A percentile compares a stretch with the other conserved stretches of the same genome.
These are phyloP conservation scores for Globisporangium okanoganense DNA, from an alignment of 352 stramenopile species.

Conservation along the genomic window DNA sequence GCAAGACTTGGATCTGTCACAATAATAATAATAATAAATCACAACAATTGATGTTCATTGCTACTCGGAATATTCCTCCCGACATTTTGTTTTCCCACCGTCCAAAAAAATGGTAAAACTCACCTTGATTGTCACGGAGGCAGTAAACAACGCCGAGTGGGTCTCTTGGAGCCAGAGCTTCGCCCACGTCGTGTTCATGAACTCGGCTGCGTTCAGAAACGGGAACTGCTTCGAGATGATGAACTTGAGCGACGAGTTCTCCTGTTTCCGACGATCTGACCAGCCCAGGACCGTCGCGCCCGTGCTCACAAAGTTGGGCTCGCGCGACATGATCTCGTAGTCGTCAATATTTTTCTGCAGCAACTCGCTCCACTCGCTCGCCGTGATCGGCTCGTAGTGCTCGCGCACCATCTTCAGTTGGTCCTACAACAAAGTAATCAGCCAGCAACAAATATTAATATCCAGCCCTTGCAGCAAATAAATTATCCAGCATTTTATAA, in stretches of 20 bases:
- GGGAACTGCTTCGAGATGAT: slow-evolving; percentile 18
- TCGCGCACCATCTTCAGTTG: slow-evolving; percentile 12
- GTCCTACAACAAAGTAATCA: too few relatives aligned
- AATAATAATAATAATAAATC: not conserved
- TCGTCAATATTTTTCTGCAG: slow-evolving; percentile 25
- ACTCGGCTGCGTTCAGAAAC: slow-evolving; percentile 9
- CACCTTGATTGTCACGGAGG: slow-evolving; percentile 24
- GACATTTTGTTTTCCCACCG: not conserved
- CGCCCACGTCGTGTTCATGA: slow-evolving; percentile 27
- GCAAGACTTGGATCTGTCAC: slow-evolving; percentile 26
- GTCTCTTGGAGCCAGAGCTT: slow-evolving; percentile 22
- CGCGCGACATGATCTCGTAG: slow-evolving; percentile 17
- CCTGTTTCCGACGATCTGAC: slow-evolving; percentile 12
- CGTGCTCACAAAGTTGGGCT: slow-evolving; percentile 25
- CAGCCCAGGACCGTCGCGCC: slow-evolving; percentile 14
- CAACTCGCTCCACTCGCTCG: slow-evolving; percentile 12
- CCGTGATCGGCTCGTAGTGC: slow-evolving; percentile 8
- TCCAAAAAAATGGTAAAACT: too few relatives aligned
- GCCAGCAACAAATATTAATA: not conserved
- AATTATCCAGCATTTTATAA: not conserved
- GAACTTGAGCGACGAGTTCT: slow-evolving; percentile 13
- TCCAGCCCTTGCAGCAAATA: not conserved
- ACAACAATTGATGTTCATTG: not conserved
- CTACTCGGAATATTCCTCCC: not conserved
- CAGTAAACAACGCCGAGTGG: slow-evolving; percentile 29